Conservation (phyloP, 169 alveolate species). For the Besnoitia besnoiti region DNA sequence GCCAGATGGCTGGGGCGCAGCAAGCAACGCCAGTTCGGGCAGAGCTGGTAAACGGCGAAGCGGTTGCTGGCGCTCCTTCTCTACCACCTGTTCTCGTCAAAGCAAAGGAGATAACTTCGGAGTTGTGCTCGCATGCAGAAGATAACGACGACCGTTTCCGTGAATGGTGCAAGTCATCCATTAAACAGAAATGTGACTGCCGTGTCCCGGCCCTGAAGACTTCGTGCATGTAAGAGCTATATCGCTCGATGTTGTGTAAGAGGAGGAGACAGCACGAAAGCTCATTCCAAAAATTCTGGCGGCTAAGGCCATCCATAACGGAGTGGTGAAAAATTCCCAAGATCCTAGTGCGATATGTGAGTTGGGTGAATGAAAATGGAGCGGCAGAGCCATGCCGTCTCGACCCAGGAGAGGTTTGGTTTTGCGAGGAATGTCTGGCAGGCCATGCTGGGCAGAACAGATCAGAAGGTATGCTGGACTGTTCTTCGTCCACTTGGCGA, state of each 20-base stretch:
- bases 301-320: constrained; percentile 75
- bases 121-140: not conserved
- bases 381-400: not conserved
- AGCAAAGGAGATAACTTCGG: not conserved
- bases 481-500: not conserved
- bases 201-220: not conserved
- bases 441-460: not conserved
- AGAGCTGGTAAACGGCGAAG: not conserved
- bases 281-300: constrained; percentile 77
- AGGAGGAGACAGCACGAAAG: constrained; percentile 4
- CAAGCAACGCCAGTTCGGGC: not conserved
- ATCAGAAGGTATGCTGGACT: not conserved
- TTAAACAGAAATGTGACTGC: not conserved
- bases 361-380: not conserved
- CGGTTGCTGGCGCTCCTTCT: not conserved
- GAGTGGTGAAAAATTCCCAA: constrained; percentile 77
- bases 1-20: not conserved
- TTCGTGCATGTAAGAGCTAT: not conserved
- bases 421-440: not conserved
- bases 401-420: not conserved
- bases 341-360: constrained; percentile 68
- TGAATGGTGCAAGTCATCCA: not conserved
- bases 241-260: constrained; percentile 32
- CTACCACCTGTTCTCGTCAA: not conserved
- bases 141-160: not conserved